Evolutionary conservation across 495 filamentous ascomycete species (phyloP).

Genomic region (Cenococcum geophilum): DNA sequence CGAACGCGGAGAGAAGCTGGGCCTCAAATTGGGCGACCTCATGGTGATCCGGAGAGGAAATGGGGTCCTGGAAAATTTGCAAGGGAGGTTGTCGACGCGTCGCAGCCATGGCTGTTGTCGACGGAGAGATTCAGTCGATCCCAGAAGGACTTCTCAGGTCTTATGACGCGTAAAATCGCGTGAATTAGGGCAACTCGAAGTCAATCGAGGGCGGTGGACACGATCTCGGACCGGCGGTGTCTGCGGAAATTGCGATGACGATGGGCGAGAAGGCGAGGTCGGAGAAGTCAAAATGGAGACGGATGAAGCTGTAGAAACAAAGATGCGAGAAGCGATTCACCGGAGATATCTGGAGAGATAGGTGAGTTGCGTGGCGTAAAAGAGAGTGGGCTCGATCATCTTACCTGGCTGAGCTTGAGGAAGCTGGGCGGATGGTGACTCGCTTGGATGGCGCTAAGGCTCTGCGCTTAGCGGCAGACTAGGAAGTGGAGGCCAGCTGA

Average conservation of each 20-base stretch:
- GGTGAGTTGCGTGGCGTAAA: not conserved
- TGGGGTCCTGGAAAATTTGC: slow-evolving; percentile 59
- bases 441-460: not conserved
- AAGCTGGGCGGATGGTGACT: not conserved
- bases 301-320: not conserved
- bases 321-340: not conserved
- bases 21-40: slow-evolving; percentile 44
- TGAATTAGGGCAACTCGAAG: slow-evolving; percentile 18
- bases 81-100: slow-evolving; percentile 58
- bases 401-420: not conserved
- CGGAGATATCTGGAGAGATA: not conserved
- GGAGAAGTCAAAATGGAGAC: not conserved
- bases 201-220: slow-evolving; percentile 1
- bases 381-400: not conserved
- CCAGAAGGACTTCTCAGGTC: slow-evolving; percentile 12
- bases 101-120: slow-evolving; percentile 49
- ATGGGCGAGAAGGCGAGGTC: not conserved
- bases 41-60: slow-evolving; percentile 42
- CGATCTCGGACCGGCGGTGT: slow-evolving; percentile 12
- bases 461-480: not conserved
- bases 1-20: slow-evolving; percentile 46
- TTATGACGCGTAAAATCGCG: slow-evolving; percentile 34
- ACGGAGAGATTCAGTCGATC: slow-evolving; percentile 14
- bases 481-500: not conserved
- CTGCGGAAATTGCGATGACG: slow-evolving; percentile 13